Percentiles rank a stretch among this genome's conserved stretches.
These are phyloP conservation scores for Ramaria rubella DNA, from an alignment of 768 basidiomycete genomes.

Conservation along the genomic window DNA sequence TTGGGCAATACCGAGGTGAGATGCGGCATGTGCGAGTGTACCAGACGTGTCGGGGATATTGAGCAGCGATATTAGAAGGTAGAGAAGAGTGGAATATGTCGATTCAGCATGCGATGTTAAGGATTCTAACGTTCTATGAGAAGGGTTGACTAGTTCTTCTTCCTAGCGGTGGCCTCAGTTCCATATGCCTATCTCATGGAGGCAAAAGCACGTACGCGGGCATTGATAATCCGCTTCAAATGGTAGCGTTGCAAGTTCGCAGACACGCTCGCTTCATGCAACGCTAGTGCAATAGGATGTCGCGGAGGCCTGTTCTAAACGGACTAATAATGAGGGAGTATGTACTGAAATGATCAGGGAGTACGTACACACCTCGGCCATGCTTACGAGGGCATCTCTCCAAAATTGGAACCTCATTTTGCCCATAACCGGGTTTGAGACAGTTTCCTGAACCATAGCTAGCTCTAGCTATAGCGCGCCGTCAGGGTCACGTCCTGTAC, in stretches of 20 bases:
- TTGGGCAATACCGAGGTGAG: slow-evolving; percentile 73
- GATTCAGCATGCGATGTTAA: slow-evolving; percentile 71
- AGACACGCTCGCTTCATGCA: slow-evolving; percentile 48
- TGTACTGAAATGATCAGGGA: not conserved
- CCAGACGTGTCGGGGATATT: slow-evolving; percentile 38
- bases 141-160: slow-evolving; percentile 55
- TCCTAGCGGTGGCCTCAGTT: slow-evolving; percentile 40
- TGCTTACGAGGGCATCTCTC: slow-evolving; percentile 69
- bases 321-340: slow-evolving; percentile 6
- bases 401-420: slow-evolving; percentile 84
- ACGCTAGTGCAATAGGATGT: slow-evolving; percentile 74
- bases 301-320: slow-evolving; percentile 64
- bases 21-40: slow-evolving; percentile 66
- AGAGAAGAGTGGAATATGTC: slow-evolving; percentile 71
- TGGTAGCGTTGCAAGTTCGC: slow-evolving; percentile 63
- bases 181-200: not conserved
- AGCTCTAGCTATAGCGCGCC: slow-evolving; percentile 54
- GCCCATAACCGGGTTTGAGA: slow-evolving; percentile 69
- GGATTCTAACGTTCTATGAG: slow-evolving; percentile 61
- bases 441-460: slow-evolving; percentile 67
- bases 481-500: slow-evolving; percentile 8
- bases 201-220: slow-evolving; percentile 50
- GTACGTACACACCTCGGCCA: slow-evolving; percentile 48
- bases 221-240: slow-evolving; percentile 77
- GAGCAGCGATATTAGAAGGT: slow-evolving; percentile 66